Evolutionary conservation across 169 alveolate species (phyloP), one percentile per base, ranked within the genome.

Genomic region (Plasmodium cynomolgi): DNA sequence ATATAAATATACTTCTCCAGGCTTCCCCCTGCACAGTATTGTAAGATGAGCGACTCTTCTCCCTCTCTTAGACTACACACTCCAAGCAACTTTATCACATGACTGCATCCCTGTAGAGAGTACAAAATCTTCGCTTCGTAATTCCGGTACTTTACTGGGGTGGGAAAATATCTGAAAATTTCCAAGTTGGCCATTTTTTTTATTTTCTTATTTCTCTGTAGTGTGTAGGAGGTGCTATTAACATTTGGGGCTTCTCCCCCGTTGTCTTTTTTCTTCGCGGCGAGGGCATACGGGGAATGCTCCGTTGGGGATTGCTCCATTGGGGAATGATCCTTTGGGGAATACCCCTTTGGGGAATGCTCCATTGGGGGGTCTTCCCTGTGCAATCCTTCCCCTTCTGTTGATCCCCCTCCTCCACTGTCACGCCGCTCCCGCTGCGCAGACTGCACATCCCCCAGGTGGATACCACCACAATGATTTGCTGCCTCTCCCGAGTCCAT

Each of bases 11-110:
- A 95, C 80, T 95, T 83, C 41, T 95, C 97, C 84, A 95, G 92
- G 77, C 97, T 95, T 1, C 97, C 96, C 33, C 97, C 97, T 54
- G 95, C 72, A 62, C 97, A 95, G 72, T 95, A 58, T 68, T 95
- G 96, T 54, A 95, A 54, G 26, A 95, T 84, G 37, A 95, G 62
- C 0, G 96, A 91, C 72, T 95, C 97, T 72, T 83, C 94, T 0
- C 97, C 97, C 72, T 81, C 91, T 41, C 75, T 29, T 47, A 95
- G 44, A 31, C 95, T 95, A 81, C 96, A 91, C 3, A 88, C 88
- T 1, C 97, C 97, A 2, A 92, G 31, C 23, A 95, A 84, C 26
- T 92, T 86, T 44, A 95, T 95, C 34, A 95, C 95, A 83, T 95
- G 74, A 29, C 80, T 84, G 50, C 95, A 95, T 9, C 84, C 93